Percentiles rank a stretch among this genome's conserved stretches.
Conservation (phyloP, 2,329 filamentous ascomycete species). For the Parastagonospora nodorum region DNA sequence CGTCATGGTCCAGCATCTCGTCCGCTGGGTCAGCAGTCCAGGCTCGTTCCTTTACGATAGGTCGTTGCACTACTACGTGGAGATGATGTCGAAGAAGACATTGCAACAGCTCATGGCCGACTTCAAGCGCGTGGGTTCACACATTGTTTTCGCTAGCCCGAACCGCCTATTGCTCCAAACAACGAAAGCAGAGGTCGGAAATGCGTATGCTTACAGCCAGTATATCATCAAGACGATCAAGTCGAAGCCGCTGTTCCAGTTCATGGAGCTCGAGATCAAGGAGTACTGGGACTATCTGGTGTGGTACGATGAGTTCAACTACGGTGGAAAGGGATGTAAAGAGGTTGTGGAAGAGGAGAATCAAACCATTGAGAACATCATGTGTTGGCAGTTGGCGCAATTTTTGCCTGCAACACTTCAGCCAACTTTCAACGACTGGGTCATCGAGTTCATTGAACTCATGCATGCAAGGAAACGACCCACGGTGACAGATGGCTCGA, state of each 20-base stretch:
- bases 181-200: constrained; percentile 93
- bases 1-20: constrained; percentile 94
- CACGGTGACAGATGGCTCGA: constrained; percentile 56
- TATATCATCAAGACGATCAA: constrained; percentile 99
- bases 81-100: constrained; percentile 97
- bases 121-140: constrained; percentile 91
- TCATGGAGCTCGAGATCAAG: constrained; percentile 94
- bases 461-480: constrained; percentile 84
- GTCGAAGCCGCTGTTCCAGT: constrained; percentile 92
- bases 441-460: constrained; percentile 90
- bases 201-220: constrained; percentile 94
- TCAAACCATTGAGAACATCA: constrained; percentile 85
- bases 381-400: constrained; percentile 97
- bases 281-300: constrained; percentile 99
- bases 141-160: constrained; percentile 92
- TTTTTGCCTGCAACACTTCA: constrained; percentile 84
- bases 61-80: constrained; percentile 93
- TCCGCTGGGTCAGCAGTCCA: constrained; percentile 94
- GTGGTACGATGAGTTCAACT: constrained; percentile 99
- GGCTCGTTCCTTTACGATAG: constrained; percentile 95
- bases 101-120: constrained; percentile 97
- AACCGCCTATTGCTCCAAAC: constrained; percentile 92
- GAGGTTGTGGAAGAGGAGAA: constrained; percentile 77
- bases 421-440: constrained; percentile 85
- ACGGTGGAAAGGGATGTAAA: constrained; percentile 89